These are phyloP conservation scores for Zymoseptoria brevis DNA, from an alignment of 2,329 filamentous ascomycete genomes.

Conservation along the genomic window DNA sequence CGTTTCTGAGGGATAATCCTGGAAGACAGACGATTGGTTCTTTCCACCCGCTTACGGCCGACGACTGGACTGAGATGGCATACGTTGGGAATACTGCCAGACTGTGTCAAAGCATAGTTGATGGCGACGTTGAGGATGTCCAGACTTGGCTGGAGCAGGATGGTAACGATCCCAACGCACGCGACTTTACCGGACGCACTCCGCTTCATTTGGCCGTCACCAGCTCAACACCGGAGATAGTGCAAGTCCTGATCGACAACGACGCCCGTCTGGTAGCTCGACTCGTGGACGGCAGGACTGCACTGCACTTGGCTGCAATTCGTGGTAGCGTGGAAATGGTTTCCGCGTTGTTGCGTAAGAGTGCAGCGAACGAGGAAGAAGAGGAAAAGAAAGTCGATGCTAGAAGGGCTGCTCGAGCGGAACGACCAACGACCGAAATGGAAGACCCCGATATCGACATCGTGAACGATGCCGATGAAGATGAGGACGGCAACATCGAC, in stretches of 20 bases:
- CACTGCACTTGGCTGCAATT: constrained; percentile 71
- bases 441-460: constrained; percentile 36
- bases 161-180: constrained; percentile 59
- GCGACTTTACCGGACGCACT: constrained; percentile 71
- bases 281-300: constrained; percentile 70
- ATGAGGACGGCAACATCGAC: constrained; percentile 28
- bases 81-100: constrained; percentile 72
- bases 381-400: constrained; percentile 43
- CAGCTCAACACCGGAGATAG: constrained; percentile 60
- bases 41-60: constrained; percentile 72
- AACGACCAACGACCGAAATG: constrained; percentile 22
- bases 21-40: constrained; percentile 65
- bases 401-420: constrained; percentile 30
- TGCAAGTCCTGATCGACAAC: constrained; percentile 61
- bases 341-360: constrained; percentile 63
- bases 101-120: constrained; percentile 74
- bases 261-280: constrained; percentile 67
- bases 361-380: constrained; percentile 62
- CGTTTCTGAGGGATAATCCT: constrained; percentile 72
- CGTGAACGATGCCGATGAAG: constrained; percentile 39
- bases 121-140: constrained; percentile 62
- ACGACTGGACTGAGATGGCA: constrained; percentile 87
- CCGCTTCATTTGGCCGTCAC: constrained; percentile 70
- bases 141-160: constrained; percentile 61
- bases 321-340: constrained; percentile 63